Evolutionary conservation across 495 filamentous ascomycete genomes (phyloP).

Genomic region (Penicillium herquei): DNA sequence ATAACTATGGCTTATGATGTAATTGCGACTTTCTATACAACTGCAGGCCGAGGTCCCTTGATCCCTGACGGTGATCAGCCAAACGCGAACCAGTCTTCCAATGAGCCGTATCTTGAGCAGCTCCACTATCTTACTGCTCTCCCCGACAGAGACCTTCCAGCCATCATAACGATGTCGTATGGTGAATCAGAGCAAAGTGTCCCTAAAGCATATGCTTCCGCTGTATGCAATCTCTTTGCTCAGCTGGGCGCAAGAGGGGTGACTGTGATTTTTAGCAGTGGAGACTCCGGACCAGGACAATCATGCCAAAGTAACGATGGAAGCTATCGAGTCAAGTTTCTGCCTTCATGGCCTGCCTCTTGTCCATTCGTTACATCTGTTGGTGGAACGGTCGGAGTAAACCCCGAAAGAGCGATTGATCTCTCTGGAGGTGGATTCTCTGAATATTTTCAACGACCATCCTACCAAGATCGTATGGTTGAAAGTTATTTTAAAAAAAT

Average conservation of each 20-base stretch:
- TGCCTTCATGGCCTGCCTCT: constrained; percentile 69
- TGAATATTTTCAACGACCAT: constrained; percentile 60
- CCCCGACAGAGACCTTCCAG: constrained; percentile 63
- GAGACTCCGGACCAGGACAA: constrained; percentile 62
- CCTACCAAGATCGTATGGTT: constrained; percentile 62
- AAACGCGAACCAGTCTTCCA: constrained; percentile 46
- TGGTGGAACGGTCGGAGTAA: constrained; percentile 61
- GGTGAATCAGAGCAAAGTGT: constrained; percentile 43
- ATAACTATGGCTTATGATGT: constrained; percentile 58
- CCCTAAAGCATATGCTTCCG: constrained; percentile 60
- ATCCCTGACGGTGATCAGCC: constrained; percentile 52
- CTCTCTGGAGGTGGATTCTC: constrained; percentile 73
- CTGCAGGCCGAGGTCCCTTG: constrained; percentile 60
- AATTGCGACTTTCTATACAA: constrained; percentile 61
- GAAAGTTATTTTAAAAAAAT: constrained; percentile 48
- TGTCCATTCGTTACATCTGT: constrained; percentile 82
- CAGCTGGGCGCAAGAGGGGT: constrained; percentile 72
- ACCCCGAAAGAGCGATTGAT: constrained; percentile 51
- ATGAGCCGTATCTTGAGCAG: constrained; percentile 84
- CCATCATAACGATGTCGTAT: constrained; percentile 74
- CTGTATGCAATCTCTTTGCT: constrained; percentile 70
- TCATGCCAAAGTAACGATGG: constrained; percentile 68
- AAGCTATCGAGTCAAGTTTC: constrained; percentile 56
- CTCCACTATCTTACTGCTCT: constrained; percentile 64
- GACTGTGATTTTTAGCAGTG: constrained; percentile 69